Conservation (phyloP, 2,329 filamentous ascomycete species). For the Ophiostoma australiae region DNA sequence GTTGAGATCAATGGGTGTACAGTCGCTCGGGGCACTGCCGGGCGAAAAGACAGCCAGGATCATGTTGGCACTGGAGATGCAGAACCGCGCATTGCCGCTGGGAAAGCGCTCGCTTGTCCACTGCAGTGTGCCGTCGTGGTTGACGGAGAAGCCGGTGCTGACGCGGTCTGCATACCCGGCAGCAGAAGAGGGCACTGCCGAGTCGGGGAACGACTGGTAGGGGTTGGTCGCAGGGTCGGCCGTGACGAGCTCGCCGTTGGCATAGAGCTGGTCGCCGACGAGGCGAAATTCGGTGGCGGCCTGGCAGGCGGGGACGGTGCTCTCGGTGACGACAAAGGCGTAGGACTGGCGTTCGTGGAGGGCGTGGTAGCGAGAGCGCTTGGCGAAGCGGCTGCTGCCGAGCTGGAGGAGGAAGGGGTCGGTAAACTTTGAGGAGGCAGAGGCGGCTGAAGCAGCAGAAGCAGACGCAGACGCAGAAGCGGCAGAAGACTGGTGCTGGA, state of each 20-base stretch:
- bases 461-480: neutral
- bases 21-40: constrained; percentile 13
- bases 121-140: constrained; percentile 13
- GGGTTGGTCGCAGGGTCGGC: neutral
- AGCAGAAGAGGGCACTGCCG: neutral
- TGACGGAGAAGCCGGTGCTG: constrained; percentile 5
- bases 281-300: constrained; percentile 3
- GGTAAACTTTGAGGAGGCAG: neutral
- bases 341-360: constrained; percentile 5
- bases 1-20: neutral
- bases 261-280: constrained; percentile 7
- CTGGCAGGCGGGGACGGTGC: constrained; percentile 10
- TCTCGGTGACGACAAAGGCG: constrained; percentile 13
- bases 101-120: constrained; percentile 10
- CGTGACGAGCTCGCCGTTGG: constrained; percentile 5
- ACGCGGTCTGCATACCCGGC: neutral
- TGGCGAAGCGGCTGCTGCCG: constrained; percentile 9
- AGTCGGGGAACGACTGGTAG: neutral
- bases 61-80: constrained; percentile 3
- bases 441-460: too few species aligned
- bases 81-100: constrained; percentile 10
- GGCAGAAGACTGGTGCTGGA: neutral
- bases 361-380: constrained; percentile 1
- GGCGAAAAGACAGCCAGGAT: constrained; percentile 6
- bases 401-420: constrained; percentile 8